Base-by-base conservation (phyloP, 176 grass and related monocot species). In the Phragmites australis region DNA sequence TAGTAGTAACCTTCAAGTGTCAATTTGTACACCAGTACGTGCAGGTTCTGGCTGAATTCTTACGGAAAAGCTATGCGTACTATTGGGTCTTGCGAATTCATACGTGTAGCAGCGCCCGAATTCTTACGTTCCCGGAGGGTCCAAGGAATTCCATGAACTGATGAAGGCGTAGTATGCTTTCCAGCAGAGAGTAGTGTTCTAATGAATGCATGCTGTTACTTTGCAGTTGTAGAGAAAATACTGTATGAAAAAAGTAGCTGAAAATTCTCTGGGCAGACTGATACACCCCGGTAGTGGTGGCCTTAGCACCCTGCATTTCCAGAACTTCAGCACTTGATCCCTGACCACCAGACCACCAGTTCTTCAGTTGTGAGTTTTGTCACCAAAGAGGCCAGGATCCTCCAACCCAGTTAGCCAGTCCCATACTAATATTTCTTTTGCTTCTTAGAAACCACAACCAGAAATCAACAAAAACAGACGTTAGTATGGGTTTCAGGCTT, bases 11-110 rank as follows among this genome's bases (percentile, higher is more conserved):
- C 51, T 66, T 65, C 48, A 79, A 34, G 68, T 84, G 81, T 88
- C 79, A 72, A 83, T 88, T n/a, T 31, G 41, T 56, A 72, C 58
- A 56, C 42, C 15, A 21, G 72, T 40, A 45, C 17, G 65, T 29
- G 45, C 18, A 44, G 39, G 9, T 50, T 62, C 5, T 71, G 30
- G 55, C 42, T 51, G 44, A 63, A 50, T 50, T 49, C 3, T 25
- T 37, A 2, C 6, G 25, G 17, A 48, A 43, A 3, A n/a, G n/a
- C n/a, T n/a, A n/a, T n/a, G n/a, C n/a, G n/a, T n/a, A n/a, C n/a
- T n/a, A n/a, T n/a, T n/a, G n/a, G n/a, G n/a, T n/a, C n/a, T n/a
- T n/a, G n/a, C n/a, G n/a, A n/a, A n/a, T n/a, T n/a, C n/a, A n/a
- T n/a, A n/a, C n/a, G n/a, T n/a, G n/a, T n/a, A n/a, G n/a, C n/a